A percentile compares a stretch with the other conserved stretches of the same genome.
Conservation (phyloP, 371 early-diverging fungal species). For the Parasitella parasitica region DNA sequence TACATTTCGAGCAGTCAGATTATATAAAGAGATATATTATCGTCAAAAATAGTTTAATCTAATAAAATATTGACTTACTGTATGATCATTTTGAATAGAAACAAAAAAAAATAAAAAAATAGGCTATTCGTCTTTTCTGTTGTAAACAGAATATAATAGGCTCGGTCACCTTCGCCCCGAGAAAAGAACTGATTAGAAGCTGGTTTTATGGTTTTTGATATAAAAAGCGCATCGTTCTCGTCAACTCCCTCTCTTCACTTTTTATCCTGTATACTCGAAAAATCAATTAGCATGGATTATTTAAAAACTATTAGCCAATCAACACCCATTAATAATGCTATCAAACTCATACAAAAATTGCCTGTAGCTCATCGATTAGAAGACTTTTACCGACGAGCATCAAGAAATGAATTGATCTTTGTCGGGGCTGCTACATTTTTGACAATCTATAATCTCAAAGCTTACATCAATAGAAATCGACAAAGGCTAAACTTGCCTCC, state of each 20-base stretch:
- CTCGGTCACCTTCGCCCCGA: background rate
- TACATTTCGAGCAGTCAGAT: background rate
- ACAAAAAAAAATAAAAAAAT: too few species aligned
- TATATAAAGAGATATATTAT: background rate
- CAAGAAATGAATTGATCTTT: slow-evolving; percentile 26
- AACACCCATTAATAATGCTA: slow-evolving; percentile 13
- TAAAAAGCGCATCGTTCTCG: too few species aligned
- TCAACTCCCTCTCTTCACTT: background rate
- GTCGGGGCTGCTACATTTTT: slow-evolving; percentile 30
- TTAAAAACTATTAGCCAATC: background rate
- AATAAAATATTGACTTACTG: too few species aligned
- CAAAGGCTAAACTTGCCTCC: slow-evolving; percentile 32
- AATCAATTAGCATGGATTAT: slow-evolving; percentile 15
- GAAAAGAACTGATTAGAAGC: background rate
- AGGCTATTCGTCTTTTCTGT: background rate
- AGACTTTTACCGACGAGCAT: slow-evolving; percentile 22
- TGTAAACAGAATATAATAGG: background rate
- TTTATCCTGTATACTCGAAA: background rate
- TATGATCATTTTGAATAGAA: too few species aligned
- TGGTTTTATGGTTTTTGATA: background rate
- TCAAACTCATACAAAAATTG: background rate
- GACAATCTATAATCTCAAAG: slow-evolving; percentile 23
- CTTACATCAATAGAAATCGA: slow-evolving; percentile 23
- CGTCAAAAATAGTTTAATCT: background rate
- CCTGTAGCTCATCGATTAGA: slow-evolving; percentile 3